A percentile compares a stretch with the other conserved stretches of the same genome.
phyloP scores from a whole-genome alignment of 108 stramenopile species.

The Craspedostauros australis region DNA sequence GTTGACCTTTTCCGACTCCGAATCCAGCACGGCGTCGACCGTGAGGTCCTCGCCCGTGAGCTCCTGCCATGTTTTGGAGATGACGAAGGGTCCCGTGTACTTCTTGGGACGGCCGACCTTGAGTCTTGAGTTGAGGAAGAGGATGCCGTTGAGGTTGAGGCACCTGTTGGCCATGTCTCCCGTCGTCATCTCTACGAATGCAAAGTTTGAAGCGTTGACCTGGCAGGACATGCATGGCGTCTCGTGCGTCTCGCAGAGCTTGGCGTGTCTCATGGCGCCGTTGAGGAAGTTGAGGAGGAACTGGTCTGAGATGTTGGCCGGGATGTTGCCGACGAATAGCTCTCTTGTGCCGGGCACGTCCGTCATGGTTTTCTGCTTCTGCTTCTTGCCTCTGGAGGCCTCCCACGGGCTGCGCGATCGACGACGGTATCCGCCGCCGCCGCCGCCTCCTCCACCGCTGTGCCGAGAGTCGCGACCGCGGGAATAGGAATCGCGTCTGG shows the following conservation, averaged over 20 bases:
- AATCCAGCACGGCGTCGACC: constrained; percentile 44
- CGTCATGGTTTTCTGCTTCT: constrained; percentile 30
- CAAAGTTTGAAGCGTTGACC: constrained; percentile 77
- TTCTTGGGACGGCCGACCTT: constrained; percentile 87
- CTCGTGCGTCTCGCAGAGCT: constrained; percentile 54
- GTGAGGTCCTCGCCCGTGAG: constrained; percentile 73
- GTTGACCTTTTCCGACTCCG: constrained; percentile 73
- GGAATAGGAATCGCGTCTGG: constrained; percentile 6
- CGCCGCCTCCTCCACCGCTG: background rate
- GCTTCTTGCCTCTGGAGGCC: constrained; percentile 33
- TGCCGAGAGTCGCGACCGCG: constrained; percentile 9
- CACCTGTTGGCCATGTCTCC: constrained; percentile 73
- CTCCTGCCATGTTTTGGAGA: constrained; percentile 80
- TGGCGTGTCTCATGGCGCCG: constrained; percentile 87
- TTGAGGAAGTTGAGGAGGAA: constrained; percentile 83
- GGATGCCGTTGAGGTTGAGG: constrained; percentile 84
- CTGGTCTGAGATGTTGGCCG: constrained; percentile 74
- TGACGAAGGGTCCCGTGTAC: constrained; percentile 72
- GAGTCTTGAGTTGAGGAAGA: constrained; percentile 76
- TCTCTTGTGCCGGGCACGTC: constrained; percentile 57
- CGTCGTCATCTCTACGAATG: constrained; percentile 78
- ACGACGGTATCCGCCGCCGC: constrained; percentile 16
- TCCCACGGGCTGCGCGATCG: constrained; percentile 22
- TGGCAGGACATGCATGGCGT: constrained; percentile 73
- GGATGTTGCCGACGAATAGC: constrained; percentile 92